These are phyloP conservation scores for Fusarium sp. DNA, from an alignment of 2,329 filamentous ascomycete species.

Conservation along the genomic window DNA sequence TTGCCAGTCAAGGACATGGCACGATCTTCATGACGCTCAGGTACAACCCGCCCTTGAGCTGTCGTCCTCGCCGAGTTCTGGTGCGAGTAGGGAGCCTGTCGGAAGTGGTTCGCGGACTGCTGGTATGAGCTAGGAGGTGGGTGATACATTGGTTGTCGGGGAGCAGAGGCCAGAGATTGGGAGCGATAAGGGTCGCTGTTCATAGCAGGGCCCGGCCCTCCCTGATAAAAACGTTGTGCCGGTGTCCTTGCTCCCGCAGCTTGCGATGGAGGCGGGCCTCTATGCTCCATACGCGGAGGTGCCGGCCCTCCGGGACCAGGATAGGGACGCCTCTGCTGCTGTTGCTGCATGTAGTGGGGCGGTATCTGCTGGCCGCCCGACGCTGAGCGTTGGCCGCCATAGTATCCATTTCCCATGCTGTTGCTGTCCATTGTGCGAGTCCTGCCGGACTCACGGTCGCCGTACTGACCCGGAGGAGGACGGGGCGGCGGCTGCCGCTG, in stretches of 20 bases:
- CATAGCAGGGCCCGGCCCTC: constrained; percentile 66
- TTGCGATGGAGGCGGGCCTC: constrained; percentile 58
- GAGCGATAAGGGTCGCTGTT: constrained; percentile 88
- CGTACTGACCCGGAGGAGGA: constrained; percentile 52
- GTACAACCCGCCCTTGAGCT: constrained; percentile 88
- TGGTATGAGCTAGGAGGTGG: constrained; percentile 68
- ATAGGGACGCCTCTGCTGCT: constrained; percentile 55
- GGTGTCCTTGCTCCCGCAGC: constrained; percentile 52
- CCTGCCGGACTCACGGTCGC: constrained; percentile 46
- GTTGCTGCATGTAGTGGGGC: constrained; percentile 58
- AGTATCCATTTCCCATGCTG: constrained; percentile 60
- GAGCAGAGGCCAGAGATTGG: constrained; percentile 84
- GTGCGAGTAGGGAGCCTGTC: constrained; percentile 75
- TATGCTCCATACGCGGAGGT: constrained; percentile 70
- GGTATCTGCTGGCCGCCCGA: constrained; percentile 58
- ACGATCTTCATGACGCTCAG: constrained; percentile 88
- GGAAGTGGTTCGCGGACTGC: constrained; percentile 74
- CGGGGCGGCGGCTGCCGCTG: constrained; percentile 70
- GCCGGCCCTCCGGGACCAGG: constrained; percentile 58
- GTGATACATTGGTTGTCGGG: constrained; percentile 76
- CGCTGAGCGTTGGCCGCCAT: constrained; percentile 60
- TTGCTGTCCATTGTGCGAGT: constrained; percentile 47
- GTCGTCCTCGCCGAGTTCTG: constrained; percentile 77
- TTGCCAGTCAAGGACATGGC: constrained; percentile 94
- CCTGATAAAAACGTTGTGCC: constrained; percentile 68